Conservation (phyloP, 2,329 filamentous ascomycete genomes). For the Paracoccidioides brasiliensis region DNA sequence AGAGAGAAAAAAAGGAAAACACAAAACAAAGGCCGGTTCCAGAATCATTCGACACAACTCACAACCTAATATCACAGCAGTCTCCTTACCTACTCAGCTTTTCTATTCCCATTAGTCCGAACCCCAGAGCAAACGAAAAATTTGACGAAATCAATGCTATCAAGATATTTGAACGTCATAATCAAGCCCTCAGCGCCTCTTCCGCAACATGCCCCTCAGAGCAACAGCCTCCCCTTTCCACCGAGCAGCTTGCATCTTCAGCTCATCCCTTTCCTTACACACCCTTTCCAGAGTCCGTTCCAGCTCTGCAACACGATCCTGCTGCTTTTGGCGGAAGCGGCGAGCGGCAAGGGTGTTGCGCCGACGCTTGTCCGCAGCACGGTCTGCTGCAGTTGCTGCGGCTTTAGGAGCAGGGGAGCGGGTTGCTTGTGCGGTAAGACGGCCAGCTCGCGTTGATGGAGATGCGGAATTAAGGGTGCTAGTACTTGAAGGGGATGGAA, state of each 20-base stretch:
- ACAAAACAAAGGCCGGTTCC: neutral
- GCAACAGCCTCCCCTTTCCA: conserved; percentile 53
- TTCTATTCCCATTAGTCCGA: neutral
- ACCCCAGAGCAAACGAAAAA: neutral
- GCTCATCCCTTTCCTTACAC: conserved; percentile 49
- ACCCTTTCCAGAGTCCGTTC: conserved; percentile 47
- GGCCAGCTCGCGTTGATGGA: neutral
- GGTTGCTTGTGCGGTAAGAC: neutral
- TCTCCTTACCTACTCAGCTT: neutral
- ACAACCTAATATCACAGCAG: neutral
- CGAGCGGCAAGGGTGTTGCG: conserved; percentile 59
- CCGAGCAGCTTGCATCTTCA: conserved; percentile 49
- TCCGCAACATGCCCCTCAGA: conserved; percentile 37
- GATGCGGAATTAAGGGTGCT: neutral
- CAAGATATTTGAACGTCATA: neutral
- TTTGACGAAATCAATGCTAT: neutral
- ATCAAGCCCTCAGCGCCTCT: neutral
- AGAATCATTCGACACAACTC: neutral
- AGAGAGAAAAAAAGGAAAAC: neutral
- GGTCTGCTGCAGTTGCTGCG: neutral
- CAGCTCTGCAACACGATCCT: conserved; percentile 51
- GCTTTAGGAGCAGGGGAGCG: neutral
- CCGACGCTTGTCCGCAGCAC: conserved; percentile 40
- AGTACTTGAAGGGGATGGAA: neutral
- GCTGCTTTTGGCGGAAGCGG: conserved; percentile 57